These are phyloP conservation scores for Eragrostis nindensis DNA, from an alignment of 176 grass and related monocot species.

Conservation along the genomic window DNA sequence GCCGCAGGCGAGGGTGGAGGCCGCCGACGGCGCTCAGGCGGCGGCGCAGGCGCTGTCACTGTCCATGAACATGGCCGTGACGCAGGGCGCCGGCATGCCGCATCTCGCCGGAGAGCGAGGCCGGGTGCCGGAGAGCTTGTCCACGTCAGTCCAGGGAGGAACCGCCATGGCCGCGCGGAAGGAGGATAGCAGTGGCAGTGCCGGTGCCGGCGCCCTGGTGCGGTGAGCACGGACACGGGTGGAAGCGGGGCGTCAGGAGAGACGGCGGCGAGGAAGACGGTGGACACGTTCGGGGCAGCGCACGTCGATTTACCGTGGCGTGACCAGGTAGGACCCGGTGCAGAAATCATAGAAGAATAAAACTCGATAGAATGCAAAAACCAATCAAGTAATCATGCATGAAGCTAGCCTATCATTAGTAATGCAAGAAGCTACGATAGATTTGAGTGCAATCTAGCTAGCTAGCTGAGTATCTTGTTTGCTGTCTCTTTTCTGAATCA, in stretches of 20 bases:
- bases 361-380: neutral
- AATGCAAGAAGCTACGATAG: conserved; percentile 15
- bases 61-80: conserved; percentile 58
- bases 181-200: conserved; percentile 31
- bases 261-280: conserved; percentile 56
- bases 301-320: conserved; percentile 94
- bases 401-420: neutral
- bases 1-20: conserved; percentile 22
- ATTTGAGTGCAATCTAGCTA: conserved; percentile 35
- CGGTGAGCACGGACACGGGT: conserved; percentile 18
- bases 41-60: conserved; percentile 55
- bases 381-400: conserved; percentile 10
- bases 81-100: conserved; percentile 5
- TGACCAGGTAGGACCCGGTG: conserved; percentile 63
- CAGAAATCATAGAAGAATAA: neutral
- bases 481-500: neutral
- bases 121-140: conserved; percentile 30
- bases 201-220: conserved; percentile 31
- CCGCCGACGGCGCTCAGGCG: neutral
- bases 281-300: conserved; percentile 95
- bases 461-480: neutral
- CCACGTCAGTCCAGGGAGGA: conserved; percentile 35
- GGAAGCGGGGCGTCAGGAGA: conserved; percentile 32
- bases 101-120: conserved; percentile 36
- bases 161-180: conserved; percentile 13